Percentiles rank a stretch among this genome's conserved stretches.
Evolutionary conservation across 2,329 filamentous ascomycete genomes (phyloP).

Genomic region (Aureobasidium sp.): DNA sequence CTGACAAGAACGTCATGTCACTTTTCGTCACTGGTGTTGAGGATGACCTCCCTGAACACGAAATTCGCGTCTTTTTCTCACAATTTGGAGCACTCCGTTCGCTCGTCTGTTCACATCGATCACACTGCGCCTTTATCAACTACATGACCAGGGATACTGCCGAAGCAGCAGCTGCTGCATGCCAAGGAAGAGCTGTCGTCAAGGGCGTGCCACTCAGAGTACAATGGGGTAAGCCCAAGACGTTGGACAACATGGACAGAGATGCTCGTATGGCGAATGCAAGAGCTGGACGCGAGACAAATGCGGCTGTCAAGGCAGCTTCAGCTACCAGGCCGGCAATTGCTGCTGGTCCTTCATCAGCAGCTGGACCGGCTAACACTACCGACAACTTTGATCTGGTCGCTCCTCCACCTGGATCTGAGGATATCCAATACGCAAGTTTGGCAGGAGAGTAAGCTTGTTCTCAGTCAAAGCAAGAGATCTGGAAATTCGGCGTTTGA

Average conservation of each 20-base stretch:
- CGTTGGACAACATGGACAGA: slow-evolving; percentile 83
- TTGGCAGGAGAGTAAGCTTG: slow-evolving; percentile 65
- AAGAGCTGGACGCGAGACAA: slow-evolving; percentile 61
- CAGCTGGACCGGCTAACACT: slow-evolving; percentile 39
- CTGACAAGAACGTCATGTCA: slow-evolving; percentile 80
- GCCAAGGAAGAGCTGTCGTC: slow-evolving; percentile 82
- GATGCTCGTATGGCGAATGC: slow-evolving; percentile 78
- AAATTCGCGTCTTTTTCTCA: slow-evolving; percentile 84
- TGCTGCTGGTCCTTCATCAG: slow-evolving; percentile 24
- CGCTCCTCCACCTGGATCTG: slow-evolving; percentile 71
- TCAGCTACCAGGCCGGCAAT: slow-evolving; percentile 20
- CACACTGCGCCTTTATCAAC: slow-evolving; percentile 95
- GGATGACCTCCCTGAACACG: slow-evolving; percentile 89
- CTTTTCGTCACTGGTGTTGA: slow-evolving; percentile 93
- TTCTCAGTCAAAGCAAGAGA: not conserved
- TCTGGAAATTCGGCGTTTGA: not conserved
- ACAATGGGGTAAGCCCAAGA: slow-evolving; percentile 87
- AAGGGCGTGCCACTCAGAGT: slow-evolving; percentile 84
- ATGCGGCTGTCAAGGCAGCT: slow-evolving; percentile 19
- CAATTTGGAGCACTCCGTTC: slow-evolving; percentile 85
- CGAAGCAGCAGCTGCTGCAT: slow-evolving; percentile 75
- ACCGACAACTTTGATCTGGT: slow-evolving; percentile 43
- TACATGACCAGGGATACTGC: slow-evolving; percentile 78
- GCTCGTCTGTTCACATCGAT: slow-evolving; percentile 91
- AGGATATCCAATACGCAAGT: slow-evolving; percentile 77